A percentile compares a stretch with the other conserved stretches of the same genome.
phyloP scores from a whole-genome alignment of 2,329 filamentous ascomycete species.

The Aspergillus sp. region DNA sequence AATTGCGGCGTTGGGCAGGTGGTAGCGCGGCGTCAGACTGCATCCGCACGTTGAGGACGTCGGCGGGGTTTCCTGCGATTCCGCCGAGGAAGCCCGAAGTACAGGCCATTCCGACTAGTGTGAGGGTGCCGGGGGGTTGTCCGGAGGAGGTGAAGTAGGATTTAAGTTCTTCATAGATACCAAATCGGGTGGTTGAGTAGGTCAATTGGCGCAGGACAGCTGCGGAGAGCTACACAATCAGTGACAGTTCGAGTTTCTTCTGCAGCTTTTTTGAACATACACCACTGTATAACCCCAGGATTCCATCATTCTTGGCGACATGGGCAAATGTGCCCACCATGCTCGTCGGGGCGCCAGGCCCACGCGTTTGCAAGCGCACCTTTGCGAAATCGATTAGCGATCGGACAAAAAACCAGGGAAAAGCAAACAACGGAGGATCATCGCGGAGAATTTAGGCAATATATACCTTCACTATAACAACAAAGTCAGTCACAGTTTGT shows the following conservation, averaged over 20 bases:
- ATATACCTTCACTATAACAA: conserved; percentile 49
- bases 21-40: conserved; percentile 84
- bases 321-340: conserved; percentile 83
- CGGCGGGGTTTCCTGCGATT: conserved; percentile 84
- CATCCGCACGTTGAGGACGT: conserved; percentile 97
- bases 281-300: conserved; percentile 79
- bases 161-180: conserved; percentile 93
- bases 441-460: conserved; percentile 2
- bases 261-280: conserved; percentile 36
- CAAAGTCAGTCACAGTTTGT: conserved; percentile 14
- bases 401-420: conserved; percentile 1
- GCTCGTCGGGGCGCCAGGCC: conserved; percentile 64
- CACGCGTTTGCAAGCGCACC: conserved; percentile 84
- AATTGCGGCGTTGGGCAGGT: conserved; percentile 67
- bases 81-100: conserved; percentile 83
- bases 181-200: conserved; percentile 94
- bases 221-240: conserved; percentile 60
- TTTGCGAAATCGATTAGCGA: conserved; percentile 30
- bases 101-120: conserved; percentile 76
- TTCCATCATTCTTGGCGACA: conserved; percentile 67
- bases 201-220: conserved; percentile 89
- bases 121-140: conserved; percentile 58
- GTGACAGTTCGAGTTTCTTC: not conserved
- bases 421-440: conserved; percentile 2
- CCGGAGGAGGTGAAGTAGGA: conserved; percentile 52